phyloP scores from a whole-genome alignment of 176 grass and related monocot species.

The Phragmites australis region DNA sequence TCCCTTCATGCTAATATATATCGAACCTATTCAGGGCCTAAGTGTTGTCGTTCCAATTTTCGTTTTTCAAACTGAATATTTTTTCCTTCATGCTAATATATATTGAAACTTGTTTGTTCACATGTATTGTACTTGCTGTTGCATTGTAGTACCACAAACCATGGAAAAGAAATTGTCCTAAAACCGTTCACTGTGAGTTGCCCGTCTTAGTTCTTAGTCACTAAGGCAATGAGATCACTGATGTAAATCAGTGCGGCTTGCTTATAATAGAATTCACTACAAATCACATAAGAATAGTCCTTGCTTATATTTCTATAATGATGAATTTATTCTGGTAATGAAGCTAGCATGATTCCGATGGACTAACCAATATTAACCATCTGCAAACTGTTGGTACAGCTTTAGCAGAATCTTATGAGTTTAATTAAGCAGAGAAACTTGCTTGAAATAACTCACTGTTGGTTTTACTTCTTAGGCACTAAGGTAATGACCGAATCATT shows the following conservation, averaged over 20 bases:
- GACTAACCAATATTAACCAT: not conserved
- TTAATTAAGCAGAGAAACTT: not conserved
- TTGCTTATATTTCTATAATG: constrained; percentile 12
- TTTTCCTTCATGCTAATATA: not conserved
- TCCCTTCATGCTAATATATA: not conserved
- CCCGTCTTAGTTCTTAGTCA: not conserved
- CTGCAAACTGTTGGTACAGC: not conserved
- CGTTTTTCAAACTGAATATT: not conserved
- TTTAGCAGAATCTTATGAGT: not conserved
- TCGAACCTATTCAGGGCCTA: not conserved
- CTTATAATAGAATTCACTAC: not conserved
- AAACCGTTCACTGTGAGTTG: not conserved
- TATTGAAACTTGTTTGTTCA: not conserved
- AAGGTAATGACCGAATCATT: not conserved
- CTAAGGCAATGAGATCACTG: not conserved
- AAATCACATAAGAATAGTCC: not conserved
- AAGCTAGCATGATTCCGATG: not conserved
- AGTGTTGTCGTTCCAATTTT: not conserved
- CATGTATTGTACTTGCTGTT: not conserved
- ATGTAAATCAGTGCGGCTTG: not conserved
- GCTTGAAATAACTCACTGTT: not conserved
- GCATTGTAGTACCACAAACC: not conserved
- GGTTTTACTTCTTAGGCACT: not conserved
- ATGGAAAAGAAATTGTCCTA: not conserved
- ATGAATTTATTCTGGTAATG: constrained; percentile 17